phyloP scores from a whole-genome alignment of 768 basidiomycete species.

The Mycena venus region DNA sequence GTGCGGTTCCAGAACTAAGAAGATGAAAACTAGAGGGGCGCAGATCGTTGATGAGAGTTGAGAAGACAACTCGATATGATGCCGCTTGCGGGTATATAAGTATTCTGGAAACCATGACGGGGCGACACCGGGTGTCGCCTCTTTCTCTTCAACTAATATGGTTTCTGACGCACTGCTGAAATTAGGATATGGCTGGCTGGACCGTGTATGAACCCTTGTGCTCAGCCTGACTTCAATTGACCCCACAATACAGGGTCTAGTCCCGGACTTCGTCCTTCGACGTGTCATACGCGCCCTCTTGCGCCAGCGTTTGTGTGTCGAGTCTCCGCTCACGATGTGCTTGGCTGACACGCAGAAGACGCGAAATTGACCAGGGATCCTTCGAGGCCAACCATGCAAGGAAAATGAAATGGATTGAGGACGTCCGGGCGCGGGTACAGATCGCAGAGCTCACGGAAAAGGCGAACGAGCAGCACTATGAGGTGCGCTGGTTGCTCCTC shows the following conservation, averaged over 20 bases:
- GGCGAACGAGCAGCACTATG: constrained; percentile 85
- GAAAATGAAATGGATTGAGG: constrained; percentile 78
- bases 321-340: constrained; percentile 65
- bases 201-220: constrained; percentile 26
- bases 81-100: neutral
- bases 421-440: constrained; percentile 59
- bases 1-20: too few species aligned
- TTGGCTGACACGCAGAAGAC: constrained; percentile 59
- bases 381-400: constrained; percentile 72
- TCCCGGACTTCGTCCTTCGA: constrained; percentile 72
- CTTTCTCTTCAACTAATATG: constrained; percentile 14
- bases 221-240: constrained; percentile 28
- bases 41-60: too few species aligned
- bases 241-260: constrained; percentile 57
- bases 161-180: constrained; percentile 29
- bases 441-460: constrained; percentile 76
- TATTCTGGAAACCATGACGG: neutral
- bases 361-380: constrained; percentile 72
- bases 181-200: constrained; percentile 35
- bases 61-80: too few species aligned
- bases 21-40: too few species aligned
- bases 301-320: constrained; percentile 54
- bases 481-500: constrained; percentile 54
- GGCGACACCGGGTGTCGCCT: neutral
- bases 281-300: constrained; percentile 53